Evolutionary conservation across 2,329 filamentous ascomycete species (phyloP).

Genomic region (Lecanicillium sp.): DNA sequence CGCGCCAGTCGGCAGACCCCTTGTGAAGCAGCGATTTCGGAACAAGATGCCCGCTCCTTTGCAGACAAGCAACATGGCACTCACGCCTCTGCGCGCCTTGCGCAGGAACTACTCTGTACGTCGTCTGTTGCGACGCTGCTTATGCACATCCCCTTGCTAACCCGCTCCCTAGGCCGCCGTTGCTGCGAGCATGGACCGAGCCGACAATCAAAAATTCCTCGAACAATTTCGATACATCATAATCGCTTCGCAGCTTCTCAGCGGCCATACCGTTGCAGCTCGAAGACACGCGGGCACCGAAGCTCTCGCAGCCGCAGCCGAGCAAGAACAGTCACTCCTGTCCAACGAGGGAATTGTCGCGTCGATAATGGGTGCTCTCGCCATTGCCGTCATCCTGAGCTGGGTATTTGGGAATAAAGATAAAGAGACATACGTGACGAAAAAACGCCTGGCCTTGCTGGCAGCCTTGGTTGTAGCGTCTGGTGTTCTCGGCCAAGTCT

Average conservation of each 20-base stretch:
- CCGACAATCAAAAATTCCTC: constrained; percentile 78
- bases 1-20: constrained; percentile 50
- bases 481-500: constrained; percentile 56
- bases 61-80: constrained; percentile 26
- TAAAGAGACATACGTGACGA: constrained; percentile 45
- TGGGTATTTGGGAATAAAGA: constrained; percentile 57
- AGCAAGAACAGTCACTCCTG: constrained; percentile 25
- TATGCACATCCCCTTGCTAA: background rate
- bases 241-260: constrained; percentile 83
- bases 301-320: constrained; percentile 14
- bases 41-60: constrained; percentile 40
- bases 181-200: constrained; percentile 65
- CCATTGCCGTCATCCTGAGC: constrained; percentile 65
- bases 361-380: constrained; percentile 44
- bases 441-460: constrained; percentile 46
- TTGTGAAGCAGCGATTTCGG: constrained; percentile 49
- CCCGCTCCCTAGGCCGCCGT: constrained; percentile 51
- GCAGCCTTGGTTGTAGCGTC: constrained; percentile 48
- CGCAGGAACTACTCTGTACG: constrained; percentile 48
- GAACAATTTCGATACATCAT: constrained; percentile 93
- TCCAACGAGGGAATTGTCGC: constrained; percentile 46
- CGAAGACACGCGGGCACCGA: constrained; percentile 23
- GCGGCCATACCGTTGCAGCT: constrained; percentile 53
- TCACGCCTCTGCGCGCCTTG: constrained; percentile 38
- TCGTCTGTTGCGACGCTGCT: constrained; percentile 15